Evolutionary conservation across 495 filamentous ascomycete species (phyloP), one percentile per base, ranked within the genome.

Genomic region (Penicillium parvum): DNA sequence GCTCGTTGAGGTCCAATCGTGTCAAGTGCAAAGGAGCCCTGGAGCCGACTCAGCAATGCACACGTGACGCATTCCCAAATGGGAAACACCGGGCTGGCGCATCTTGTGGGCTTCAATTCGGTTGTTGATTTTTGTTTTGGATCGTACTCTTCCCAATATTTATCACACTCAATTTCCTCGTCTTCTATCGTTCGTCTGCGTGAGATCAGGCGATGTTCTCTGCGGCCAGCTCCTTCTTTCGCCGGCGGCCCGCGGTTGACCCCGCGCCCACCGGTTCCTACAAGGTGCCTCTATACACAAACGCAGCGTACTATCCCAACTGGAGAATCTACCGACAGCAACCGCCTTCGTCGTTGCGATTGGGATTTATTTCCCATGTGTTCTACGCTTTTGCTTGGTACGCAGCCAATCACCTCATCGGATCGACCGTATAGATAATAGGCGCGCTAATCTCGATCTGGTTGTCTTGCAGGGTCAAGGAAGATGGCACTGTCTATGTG

Each of bases 281-380:
- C 25, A 60, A 73, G 27, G 60, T 73, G 16, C 68, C 68, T 16
- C 57, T 71, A 37, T 74, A 60, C 57, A 48, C 62, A 21, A 95
- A 95, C 63, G 88, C 83, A 15, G 84, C 86, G n/a, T 94, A 92
- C 64, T 95, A 90, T 70, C 88, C 89, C 3, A 95, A 92, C 61
- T 87, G 83, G 76, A 73, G 82, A 33, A 78, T 91, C 22, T 91
- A 92, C 61, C 74, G 74, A 41, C 78, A 85, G 53, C 81, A 88
- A 47, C 81, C 87, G 15, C 90, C 90, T 1, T 88, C 84, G 0
- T 81, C 81, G 11, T 64, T 96, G 45, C 83, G 87, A 61, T 74
- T 83, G 54, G 76, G 73, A 21, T 72, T 77, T 43, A 69, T 85
- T 28, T 83, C 86, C 40, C 86, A 91, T 55, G 78, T 94, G 27